phyloP scores from a whole-genome alignment of 2,329 filamentous ascomycete species.

The Trichoderma breve region DNA sequence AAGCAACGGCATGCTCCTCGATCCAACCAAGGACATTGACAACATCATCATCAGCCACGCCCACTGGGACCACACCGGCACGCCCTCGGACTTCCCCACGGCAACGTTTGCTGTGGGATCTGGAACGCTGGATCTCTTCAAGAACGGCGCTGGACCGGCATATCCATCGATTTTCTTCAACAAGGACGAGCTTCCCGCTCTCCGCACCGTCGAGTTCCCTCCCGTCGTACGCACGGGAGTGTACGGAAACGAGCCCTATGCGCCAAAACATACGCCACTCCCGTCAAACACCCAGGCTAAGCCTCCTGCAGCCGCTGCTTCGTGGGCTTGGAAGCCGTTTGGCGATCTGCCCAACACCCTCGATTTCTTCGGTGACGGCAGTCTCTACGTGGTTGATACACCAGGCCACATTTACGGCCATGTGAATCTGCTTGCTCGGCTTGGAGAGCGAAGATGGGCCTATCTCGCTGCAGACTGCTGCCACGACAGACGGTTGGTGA shows the following conservation, averaged over 20 bases:
- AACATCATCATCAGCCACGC: constrained; percentile 10
- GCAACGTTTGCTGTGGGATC: constrained; percentile 13
- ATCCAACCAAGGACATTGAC: constrained; percentile 2
- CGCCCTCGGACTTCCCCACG: constrained; percentile 5
- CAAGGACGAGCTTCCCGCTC: background rate
- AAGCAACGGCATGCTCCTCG: background rate
- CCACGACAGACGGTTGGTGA: background rate
- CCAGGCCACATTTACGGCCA: constrained; percentile 13
- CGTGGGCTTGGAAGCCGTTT: constrained; percentile 1
- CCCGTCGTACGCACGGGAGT: background rate
- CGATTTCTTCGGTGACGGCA: constrained; percentile 11
- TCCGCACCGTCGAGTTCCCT: constrained; percentile 8
- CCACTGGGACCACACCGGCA: constrained; percentile 10
- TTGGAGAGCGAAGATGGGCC: background rate
- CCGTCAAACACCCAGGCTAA: background rate
- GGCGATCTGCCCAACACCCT: background rate
- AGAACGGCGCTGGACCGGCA: background rate
- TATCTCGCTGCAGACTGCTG: constrained; percentile 8
- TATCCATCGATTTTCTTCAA: background rate
- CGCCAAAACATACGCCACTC: background rate
- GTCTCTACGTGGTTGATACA: constrained; percentile 5
- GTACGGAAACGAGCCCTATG: constrained; percentile 5
- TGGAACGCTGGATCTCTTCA: background rate
- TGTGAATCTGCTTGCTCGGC: constrained; percentile 6
- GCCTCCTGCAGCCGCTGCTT: background rate